Percentiles rank a stretch among this genome's conserved stretches.
Evolutionary conservation across 2,329 filamentous ascomycete genomes (phyloP).

Genomic region (Nigrospora oryzae): DNA sequence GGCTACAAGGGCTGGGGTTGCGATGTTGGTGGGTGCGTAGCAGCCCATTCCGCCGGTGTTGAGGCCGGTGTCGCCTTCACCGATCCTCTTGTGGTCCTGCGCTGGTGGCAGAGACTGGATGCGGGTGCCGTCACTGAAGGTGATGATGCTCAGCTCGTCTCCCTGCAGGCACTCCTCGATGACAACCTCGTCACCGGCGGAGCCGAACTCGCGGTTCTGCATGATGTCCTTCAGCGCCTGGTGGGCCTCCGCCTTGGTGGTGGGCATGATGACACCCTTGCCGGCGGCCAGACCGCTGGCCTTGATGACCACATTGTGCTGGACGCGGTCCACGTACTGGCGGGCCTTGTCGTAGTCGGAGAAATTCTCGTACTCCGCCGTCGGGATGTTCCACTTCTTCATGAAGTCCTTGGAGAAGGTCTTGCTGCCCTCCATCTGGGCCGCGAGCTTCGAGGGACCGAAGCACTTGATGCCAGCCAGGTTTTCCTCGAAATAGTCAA

Average conservation of each 20-base stretch:
- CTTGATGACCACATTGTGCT: constrained; percentile 83
- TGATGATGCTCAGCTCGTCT: constrained; percentile 85
- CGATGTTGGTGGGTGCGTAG: constrained; percentile 83
- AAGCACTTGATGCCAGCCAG: constrained; percentile 68
- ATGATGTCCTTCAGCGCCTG: constrained; percentile 82
- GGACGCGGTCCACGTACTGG: constrained; percentile 63
- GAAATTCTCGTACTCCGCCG: constrained; percentile 87
- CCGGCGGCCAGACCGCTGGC: constrained; percentile 86
- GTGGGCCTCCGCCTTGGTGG: constrained; percentile 73
- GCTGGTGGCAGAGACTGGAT: constrained; percentile 80
- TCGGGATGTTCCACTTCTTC: constrained; percentile 82
- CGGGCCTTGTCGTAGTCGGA: constrained; percentile 63
- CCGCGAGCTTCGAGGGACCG: constrained; percentile 76
- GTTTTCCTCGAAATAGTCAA: constrained; percentile 63
- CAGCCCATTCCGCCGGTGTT: constrained; percentile 98
- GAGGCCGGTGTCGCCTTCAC: constrained; percentile 80
- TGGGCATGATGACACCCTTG: constrained; percentile 89
- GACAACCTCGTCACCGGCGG: constrained; percentile 82
- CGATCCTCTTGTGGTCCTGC: constrained; percentile 94
- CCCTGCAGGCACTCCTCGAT: constrained; percentile 91
- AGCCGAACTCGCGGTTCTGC: constrained; percentile 77
- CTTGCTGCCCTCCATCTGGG: constrained; percentile 91
- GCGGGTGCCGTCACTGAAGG: constrained; percentile 82
- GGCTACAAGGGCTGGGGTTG: constrained; percentile 65
- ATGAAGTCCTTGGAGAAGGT: constrained; percentile 98